These are phyloP conservation scores for Colletotrichum paranaense DNA, from an alignment of 2,329 filamentous ascomycete genomes.

Conservation along the genomic window DNA sequence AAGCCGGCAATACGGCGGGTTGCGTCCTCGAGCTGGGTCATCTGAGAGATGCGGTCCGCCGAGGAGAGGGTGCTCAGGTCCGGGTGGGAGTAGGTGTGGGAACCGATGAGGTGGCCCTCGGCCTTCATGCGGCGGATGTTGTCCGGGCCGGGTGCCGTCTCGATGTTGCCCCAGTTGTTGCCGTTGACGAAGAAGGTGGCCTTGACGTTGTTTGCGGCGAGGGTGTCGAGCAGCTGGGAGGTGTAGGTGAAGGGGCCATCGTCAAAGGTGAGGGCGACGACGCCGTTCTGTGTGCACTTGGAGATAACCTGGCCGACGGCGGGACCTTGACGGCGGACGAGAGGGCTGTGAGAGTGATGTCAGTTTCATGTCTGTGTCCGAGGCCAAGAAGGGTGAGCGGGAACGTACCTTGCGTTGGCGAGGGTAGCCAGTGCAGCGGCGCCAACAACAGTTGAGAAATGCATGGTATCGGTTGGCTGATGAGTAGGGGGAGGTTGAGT, in stretches of 20 bases:
- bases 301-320: constrained; percentile 20
- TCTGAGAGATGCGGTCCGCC: constrained; percentile 49
- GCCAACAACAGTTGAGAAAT: constrained; percentile 19
- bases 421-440: constrained; percentile 13
- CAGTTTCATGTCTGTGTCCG: constrained; percentile 16
- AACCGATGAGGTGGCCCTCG: constrained; percentile 56
- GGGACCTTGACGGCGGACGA: constrained; percentile 16
- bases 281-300: constrained; percentile 47
- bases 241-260: constrained; percentile 59
- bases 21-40: constrained; percentile 58
- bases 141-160: constrained; percentile 50
- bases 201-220: constrained; percentile 45
- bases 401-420: constrained; percentile 24
- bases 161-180: constrained; percentile 53
- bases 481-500: not conserved
- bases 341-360: constrained; percentile 10
- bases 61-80: constrained; percentile 51
- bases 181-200: constrained; percentile 57
- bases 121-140: constrained; percentile 53
- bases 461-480: constrained; percentile 2
- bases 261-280: constrained; percentile 59
- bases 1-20: constrained; percentile 54
- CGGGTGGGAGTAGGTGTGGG: constrained; percentile 54
- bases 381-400: not conserved
- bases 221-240: constrained; percentile 50